A percentile compares a stretch with the other conserved stretches of the same genome.
phyloP scores from a whole-genome alignment of 2,329 filamentous ascomycete species.

The Colletotrichum gigasporum region DNA sequence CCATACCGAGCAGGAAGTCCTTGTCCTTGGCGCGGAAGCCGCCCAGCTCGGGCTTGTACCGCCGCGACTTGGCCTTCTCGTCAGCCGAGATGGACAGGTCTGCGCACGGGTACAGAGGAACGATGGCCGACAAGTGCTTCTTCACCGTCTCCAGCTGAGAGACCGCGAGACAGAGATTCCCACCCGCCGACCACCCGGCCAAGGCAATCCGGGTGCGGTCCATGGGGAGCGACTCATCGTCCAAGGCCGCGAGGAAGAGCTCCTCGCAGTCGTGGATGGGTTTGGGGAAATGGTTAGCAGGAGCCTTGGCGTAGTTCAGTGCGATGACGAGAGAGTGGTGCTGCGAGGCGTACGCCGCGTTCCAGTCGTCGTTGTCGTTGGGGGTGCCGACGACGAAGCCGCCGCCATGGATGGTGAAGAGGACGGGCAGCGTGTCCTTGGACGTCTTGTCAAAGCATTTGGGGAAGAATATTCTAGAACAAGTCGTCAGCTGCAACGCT shows the following conservation, averaged over 20 bases:
- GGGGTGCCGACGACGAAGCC: slow-evolving; percentile 56
- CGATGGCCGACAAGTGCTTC: slow-evolving; percentile 41
- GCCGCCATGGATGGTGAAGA: slow-evolving; percentile 62
- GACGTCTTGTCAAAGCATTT: slow-evolving; percentile 41
- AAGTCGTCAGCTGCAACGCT: background rate
- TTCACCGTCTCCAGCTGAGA: slow-evolving; percentile 49
- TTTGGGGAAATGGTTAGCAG: slow-evolving; percentile 52
- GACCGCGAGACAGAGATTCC: slow-evolving; percentile 54
- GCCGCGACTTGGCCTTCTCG: slow-evolving; percentile 35
- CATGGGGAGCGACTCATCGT: slow-evolving; percentile 54
- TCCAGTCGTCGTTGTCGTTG: slow-evolving; percentile 56
- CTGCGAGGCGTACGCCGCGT: slow-evolving; percentile 48
- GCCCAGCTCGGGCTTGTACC: slow-evolving; percentile 37
- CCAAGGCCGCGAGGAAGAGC: slow-evolving; percentile 50
- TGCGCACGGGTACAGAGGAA: slow-evolving; percentile 53
- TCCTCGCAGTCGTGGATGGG: slow-evolving; percentile 55
- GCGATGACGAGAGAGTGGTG: slow-evolving; percentile 54
- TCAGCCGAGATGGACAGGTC: slow-evolving; percentile 42
- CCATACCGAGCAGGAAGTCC: slow-evolving; percentile 32
- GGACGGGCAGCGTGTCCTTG: slow-evolving; percentile 46
- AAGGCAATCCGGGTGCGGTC: slow-evolving; percentile 51
- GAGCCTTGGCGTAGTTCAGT: slow-evolving; percentile 59
- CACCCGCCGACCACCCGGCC: slow-evolving; percentile 61
- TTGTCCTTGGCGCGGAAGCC: slow-evolving; percentile 30
- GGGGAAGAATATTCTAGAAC: slow-evolving; percentile 50